phyloP scores from a whole-genome alignment of 179 eudicot genomes.

The Monotropa hypopitys region DNA sequence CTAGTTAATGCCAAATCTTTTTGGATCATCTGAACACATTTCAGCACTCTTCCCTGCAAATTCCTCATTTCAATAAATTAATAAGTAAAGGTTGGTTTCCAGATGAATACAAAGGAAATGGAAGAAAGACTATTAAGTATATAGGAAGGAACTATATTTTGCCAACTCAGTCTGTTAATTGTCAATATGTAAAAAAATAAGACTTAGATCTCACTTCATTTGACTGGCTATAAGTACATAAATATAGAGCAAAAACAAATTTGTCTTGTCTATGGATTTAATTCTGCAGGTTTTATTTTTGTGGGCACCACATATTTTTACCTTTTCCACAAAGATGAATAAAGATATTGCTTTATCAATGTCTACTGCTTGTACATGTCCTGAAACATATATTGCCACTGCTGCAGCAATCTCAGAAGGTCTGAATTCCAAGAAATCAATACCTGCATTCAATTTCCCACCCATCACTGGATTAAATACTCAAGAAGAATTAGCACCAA shows the following conservation, averaged over 20 bases:
- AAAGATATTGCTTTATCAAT: slow-evolving; percentile 31
- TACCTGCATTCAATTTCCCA: slow-evolving; percentile 49
- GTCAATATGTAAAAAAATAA: too few relatives aligned
- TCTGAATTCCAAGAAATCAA: slow-evolving; percentile 59
- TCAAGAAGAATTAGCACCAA: not conserved
- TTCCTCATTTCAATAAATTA: not conserved
- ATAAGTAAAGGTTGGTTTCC: not conserved
- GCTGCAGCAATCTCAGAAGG: slow-evolving; percentile 63
- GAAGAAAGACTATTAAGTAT: not conserved
- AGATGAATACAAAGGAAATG: not conserved
- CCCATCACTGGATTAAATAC: slow-evolving; percentile 13
- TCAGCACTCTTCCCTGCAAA: slow-evolving; percentile 48
- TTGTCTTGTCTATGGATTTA: not conserved
- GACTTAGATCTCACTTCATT: not conserved
- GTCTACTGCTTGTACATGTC: slow-evolving; percentile 29
- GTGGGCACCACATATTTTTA: slow-evolving; percentile 17
- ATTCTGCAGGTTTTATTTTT: not conserved
- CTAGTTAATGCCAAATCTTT: slow-evolving; percentile 16
- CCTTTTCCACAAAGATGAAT: slow-evolving; percentile 44
- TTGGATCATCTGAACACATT: slow-evolving; percentile 51
- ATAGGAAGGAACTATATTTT: not conserved
- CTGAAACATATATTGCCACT: slow-evolving; percentile 38
- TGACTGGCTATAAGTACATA: not conserved
- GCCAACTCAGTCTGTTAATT: not conserved
- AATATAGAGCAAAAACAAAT: not conserved